Percentiles rank a stretch among this genome's conserved stretches.
Evolutionary conservation across 169 alveolate species (phyloP).

Genomic region (Hepatocystis sp.): DNA sequence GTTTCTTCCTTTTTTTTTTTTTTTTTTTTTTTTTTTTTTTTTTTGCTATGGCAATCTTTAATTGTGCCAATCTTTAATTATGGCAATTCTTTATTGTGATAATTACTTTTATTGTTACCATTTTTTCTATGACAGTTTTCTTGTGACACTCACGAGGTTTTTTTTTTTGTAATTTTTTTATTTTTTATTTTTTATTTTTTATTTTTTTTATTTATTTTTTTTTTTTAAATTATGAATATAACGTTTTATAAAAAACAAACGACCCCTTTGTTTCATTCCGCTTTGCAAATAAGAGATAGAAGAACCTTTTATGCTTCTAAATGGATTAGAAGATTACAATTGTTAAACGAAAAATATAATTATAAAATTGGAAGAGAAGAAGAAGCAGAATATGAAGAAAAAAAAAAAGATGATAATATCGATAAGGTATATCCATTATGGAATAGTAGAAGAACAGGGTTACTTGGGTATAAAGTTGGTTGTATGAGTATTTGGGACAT

Average conservation of each 20-base stretch:
- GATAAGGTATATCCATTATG: conserved; percentile 60
- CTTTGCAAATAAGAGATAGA: not conserved
- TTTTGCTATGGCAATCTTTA: no score
- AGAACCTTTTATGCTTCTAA: conserved; percentile 65
- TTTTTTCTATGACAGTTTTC: no score
- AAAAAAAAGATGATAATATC: conserved; percentile 48
- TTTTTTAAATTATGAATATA: not conserved
- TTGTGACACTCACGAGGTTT: no score
- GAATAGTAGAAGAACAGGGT: conserved; percentile 81
- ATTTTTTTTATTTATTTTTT: not conserved
- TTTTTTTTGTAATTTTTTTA: not conserved
- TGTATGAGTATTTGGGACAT: conserved; percentile 92
- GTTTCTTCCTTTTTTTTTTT: no score
- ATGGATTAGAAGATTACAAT: conserved; percentile 70
- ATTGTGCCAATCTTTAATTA: no score
- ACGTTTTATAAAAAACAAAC: not conserved
- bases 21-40: no score
- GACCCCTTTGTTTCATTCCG: not conserved
- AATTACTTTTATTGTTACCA: no score
- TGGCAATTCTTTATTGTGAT: no score
- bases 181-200: not conserved
- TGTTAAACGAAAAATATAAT: conserved; percentile 64
- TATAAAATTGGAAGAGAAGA: conserved; percentile 50
- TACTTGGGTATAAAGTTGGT: conserved; percentile 89
- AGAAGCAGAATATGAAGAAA: conserved; percentile 61